Evolutionary conservation across 768 basidiomycete genomes (phyloP), one percentile per base, ranked within the genome.

Genomic region (Tricholoma sp.): DNA sequence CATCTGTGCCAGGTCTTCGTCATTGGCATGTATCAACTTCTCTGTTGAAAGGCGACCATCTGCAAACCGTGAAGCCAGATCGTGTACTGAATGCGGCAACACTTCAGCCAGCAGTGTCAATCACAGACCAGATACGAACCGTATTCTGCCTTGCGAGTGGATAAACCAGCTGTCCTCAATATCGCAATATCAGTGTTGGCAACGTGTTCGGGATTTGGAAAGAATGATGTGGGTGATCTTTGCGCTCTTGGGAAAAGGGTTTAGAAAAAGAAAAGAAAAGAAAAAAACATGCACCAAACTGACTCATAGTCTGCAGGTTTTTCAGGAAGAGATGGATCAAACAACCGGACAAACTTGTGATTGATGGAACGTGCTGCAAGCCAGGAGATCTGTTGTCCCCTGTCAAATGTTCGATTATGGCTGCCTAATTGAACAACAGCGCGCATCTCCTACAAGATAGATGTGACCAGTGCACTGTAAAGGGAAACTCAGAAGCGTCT

Each of bases 91-190:
- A 44, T 18, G 36, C 8, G 29, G 20, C 36, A 31, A 42, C 47
- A 48, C 58, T 48, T 50, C 6, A 33, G 39, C 29, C 31, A 42
- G 42, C 28, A 50, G 29, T 42, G 24, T 32, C 56, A 24, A 24
- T n/a, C 10, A 37, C 15, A 37, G 20, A 8, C 39, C 8, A 50
- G 50, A 33, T 5, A 66, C 81, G 63, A 54, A 90, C 91, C 81
- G 69, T 97, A 97, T 74, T 95, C 91, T 2, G 89, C 91, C 68
- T 97, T 97, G n/a, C 93, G 77, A 13, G 72, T 80, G 58, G 88
- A 91, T 55, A 96, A 70, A 0, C 94, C 94, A 7, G 89, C 93
- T 6, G 80, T 77, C 51, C 83, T 80, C 33, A 96, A 74, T 2
- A 76, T 76, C 11, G 79, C 60, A 29, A 88, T 67, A 57, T 86